Percentiles rank a stretch among this genome's conserved stretches.
Evolutionary conservation across 1,284 basidiomycete genomes (phyloP).

Genomic region (Ceratobasidium sp.): DNA sequence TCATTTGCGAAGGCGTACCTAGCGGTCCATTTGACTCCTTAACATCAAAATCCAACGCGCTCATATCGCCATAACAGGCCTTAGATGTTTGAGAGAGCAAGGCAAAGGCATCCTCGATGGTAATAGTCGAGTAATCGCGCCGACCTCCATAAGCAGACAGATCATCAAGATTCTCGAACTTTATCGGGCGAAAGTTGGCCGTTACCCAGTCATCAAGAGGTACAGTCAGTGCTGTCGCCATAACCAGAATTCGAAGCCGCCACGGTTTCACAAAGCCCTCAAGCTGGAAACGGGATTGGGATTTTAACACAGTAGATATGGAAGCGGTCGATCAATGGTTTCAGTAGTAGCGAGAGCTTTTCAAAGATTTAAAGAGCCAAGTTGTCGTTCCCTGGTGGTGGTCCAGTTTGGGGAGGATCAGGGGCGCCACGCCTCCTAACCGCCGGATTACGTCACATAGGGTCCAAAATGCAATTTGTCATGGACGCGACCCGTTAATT

Average conservation of each 20-base stretch:
- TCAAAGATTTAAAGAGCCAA: neutral
- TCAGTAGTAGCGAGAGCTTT: too few relatives aligned
- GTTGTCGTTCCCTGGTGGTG: neutral
- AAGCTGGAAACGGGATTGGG: neutral
- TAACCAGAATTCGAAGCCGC: neutral
- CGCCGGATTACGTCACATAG: neutral
- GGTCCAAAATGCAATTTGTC: neutral
- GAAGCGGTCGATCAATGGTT: too few relatives aligned
- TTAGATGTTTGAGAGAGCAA: constrained; percentile 22
- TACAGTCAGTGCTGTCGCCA: constrained; percentile 16
- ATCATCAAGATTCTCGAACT: neutral
- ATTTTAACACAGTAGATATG: neutral
- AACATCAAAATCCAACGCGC: neutral
- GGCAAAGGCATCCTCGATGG: constrained; percentile 25
- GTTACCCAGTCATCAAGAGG: constrained; percentile 37
- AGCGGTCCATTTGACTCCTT: constrained; percentile 24
- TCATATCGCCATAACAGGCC: constrained; percentile 21
- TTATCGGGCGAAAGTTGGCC: neutral
- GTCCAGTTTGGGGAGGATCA: neutral
- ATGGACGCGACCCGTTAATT: too few relatives aligned
- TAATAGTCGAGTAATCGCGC: constrained; percentile 6
- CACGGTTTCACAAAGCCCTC: neutral
- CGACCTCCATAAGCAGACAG: neutral
- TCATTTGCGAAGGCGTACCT: neutral
- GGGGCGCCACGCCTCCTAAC: neutral